phyloP scores from a whole-genome alignment of 768 basidiomycete species.

The Boletus huronensis region DNA sequence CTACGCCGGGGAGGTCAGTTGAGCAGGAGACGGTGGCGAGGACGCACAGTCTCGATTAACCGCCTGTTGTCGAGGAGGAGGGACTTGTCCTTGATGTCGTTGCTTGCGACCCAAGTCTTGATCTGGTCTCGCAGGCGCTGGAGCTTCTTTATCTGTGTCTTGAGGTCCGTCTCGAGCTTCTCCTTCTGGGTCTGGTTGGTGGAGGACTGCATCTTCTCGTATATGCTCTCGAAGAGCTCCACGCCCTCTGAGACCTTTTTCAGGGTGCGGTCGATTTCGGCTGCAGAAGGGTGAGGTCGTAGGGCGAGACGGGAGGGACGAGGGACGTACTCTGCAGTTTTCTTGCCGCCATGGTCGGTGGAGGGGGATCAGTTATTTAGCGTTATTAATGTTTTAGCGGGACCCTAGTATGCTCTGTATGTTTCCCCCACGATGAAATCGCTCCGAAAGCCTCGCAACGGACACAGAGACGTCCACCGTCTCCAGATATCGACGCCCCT shows the following conservation, averaged over 20 bases:
- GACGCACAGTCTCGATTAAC: conserved; percentile 92
- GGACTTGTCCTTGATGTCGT: conserved; percentile 99
- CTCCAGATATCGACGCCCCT: conserved; percentile 70
- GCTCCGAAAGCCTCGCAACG: conserved; percentile 67
- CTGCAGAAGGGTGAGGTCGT: conserved; percentile 41
- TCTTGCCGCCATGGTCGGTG: conserved; percentile 71
- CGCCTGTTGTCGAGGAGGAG: conserved; percentile 88
- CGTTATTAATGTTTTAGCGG: too few relatives aligned
- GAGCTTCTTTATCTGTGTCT: conserved; percentile 98
- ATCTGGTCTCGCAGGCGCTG: conserved; percentile 83
- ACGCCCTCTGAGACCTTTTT: conserved; percentile 97
- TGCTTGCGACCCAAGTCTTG: conserved; percentile 94
- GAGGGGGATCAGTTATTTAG: too few relatives aligned
- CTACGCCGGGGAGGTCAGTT: conserved; percentile 41
- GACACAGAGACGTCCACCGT: conserved; percentile 51
- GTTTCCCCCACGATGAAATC: conserved; percentile 59
- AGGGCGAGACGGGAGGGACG: not conserved
- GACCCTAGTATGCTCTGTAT: too few relatives aligned
- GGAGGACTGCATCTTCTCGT: conserved; percentile 96
- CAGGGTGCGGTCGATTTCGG: conserved; percentile 97
- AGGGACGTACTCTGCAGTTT: conserved; percentile 75
- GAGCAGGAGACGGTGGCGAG: not conserved
- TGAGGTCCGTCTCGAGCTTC: conserved; percentile 92
- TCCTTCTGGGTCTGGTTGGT: conserved; percentile 98
- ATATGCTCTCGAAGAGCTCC: conserved; percentile 91